Evolutionary conservation across 345 rosid species (phyloP).

Genomic region (Fremontodendron californicum): DNA sequence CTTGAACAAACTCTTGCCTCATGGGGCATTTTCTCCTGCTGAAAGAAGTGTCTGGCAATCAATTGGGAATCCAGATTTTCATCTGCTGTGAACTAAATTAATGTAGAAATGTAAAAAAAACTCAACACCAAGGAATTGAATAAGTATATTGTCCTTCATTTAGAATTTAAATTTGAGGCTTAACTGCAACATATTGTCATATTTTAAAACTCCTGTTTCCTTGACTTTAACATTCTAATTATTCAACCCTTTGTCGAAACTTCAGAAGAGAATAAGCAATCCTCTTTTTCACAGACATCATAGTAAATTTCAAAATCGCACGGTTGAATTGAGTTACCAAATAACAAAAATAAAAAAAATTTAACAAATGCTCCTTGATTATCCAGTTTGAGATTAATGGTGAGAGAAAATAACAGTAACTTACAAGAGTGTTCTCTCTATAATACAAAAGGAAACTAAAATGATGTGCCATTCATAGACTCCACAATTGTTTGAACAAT

Average conservation of each 20-base stretch:
- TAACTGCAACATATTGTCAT: neutral
- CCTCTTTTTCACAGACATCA: neutral
- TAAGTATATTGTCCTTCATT: neutral
- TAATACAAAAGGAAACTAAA: no score
- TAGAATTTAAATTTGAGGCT: neutral
- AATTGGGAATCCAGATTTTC: neutral
- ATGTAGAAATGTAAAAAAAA: neutral
- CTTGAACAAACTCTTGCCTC: constrained; percentile 52
- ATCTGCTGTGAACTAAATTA: neutral
- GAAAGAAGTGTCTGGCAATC: neutral
- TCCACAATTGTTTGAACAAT: neutral
- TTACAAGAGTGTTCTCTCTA: neutral
- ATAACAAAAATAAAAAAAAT: no score
- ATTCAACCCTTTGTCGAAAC: neutral
- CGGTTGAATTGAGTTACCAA: neutral
- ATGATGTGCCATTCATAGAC: neutral
- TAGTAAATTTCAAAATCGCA: neutral
- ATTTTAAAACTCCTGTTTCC: neutral
- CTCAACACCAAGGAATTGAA: neutral
- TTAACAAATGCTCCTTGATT: no score
- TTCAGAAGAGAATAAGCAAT: neutral
- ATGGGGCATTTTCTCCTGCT: constrained; percentile 30
- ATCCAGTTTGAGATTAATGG: neutral
- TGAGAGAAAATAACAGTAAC: neutral
- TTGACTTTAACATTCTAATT: neutral